A percentile compares a stretch with the other conserved stretches of the same genome.
Evolutionary conservation across 169 alveolate species (phyloP).

Genomic region (Cryptosporidium ryanae): DNA sequence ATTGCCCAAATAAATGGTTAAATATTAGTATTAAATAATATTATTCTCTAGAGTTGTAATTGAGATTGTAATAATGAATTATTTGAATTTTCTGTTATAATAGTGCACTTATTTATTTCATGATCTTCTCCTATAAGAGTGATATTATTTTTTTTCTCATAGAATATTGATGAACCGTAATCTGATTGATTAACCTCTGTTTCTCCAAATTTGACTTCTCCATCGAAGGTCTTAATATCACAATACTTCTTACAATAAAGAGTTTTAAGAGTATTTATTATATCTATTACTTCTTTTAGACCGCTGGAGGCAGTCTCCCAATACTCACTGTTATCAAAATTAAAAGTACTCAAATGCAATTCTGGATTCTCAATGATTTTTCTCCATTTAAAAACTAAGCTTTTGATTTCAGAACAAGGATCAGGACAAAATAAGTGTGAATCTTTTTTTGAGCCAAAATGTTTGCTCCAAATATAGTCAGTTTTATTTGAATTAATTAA

Average conservation of each 20-base stretch:
- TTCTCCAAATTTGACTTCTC: too few species aligned
- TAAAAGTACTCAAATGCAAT: conserved; percentile 18
- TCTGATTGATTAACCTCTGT: too few species aligned
- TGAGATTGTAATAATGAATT: background rate
- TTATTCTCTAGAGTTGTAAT: background rate
- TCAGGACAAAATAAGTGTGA: conserved; percentile 20
- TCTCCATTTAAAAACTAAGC: conserved; percentile 38
- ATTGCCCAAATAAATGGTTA: conserved; percentile 40
- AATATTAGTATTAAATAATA: background rate
- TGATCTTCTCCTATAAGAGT: background rate
- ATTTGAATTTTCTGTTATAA: background rate
- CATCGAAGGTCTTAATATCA: too few species aligned
- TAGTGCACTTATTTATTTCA: background rate
- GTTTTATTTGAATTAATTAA: background rate
- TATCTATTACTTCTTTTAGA: conserved; percentile 3
- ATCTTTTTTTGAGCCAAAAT: background rate
- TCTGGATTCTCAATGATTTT: conserved; percentile 46
- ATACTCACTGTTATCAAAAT: conserved; percentile 25
- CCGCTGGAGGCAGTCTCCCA: conserved; percentile 16
- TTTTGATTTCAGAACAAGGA: conserved; percentile 26
- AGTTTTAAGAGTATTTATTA: conserved; percentile 8
- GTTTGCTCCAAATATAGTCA: background rate
- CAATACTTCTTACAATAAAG: conserved; percentile 12
- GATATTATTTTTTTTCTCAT: background rate
- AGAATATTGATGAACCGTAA: background rate